phyloP scores from a whole-genome alignment of 2,329 filamentous ascomycete genomes.

The Aspergillus costaricaensis region DNA sequence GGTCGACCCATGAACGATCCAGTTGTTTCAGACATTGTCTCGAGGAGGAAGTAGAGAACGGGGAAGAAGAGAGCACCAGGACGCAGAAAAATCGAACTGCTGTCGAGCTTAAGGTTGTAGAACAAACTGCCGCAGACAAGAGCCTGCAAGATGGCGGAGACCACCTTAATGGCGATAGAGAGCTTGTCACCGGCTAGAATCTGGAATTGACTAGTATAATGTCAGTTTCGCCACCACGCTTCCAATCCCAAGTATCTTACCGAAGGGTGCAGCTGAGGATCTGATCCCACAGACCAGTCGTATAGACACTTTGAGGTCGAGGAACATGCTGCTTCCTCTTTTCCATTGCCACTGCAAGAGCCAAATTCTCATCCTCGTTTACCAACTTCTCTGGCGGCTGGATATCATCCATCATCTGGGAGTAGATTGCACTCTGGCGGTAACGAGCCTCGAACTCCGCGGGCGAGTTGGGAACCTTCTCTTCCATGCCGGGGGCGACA shows the following conservation, averaged over 20 bases:
- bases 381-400: slow-evolving; percentile 31
- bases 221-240: not conserved
- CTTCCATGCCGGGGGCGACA: slow-evolving; percentile 37
- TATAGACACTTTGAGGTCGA: slow-evolving; percentile 34
- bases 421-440: slow-evolving; percentile 52
- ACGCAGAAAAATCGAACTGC: slow-evolving; percentile 57
- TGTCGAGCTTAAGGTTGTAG: slow-evolving; percentile 53
- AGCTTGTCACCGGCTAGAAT: slow-evolving; percentile 56
- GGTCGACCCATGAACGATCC: slow-evolving; percentile 63
- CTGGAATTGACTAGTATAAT: slow-evolving; percentile 48
- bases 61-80: slow-evolving; percentile 63
- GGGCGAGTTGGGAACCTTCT: slow-evolving; percentile 36
- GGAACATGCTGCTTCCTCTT: slow-evolving; percentile 36
- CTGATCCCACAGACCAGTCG: slow-evolving; percentile 39
- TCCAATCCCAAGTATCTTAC: slow-evolving; percentile 7
- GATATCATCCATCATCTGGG: slow-evolving; percentile 54
- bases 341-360: slow-evolving; percentile 31
- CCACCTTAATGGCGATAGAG: slow-evolving; percentile 50
- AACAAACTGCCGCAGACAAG: slow-evolving; percentile 52
- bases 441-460: slow-evolving; percentile 53
- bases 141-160: slow-evolving; percentile 41
- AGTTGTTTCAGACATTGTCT: slow-evolving; percentile 61
- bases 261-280: slow-evolving; percentile 49
- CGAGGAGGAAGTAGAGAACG: slow-evolving; percentile 61
- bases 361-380: slow-evolving; percentile 33